These are phyloP conservation scores for Straminergon stramineum DNA, from an alignment of 225 moss, liverwort and hornwort species.

Conservation along the genomic window DNA sequence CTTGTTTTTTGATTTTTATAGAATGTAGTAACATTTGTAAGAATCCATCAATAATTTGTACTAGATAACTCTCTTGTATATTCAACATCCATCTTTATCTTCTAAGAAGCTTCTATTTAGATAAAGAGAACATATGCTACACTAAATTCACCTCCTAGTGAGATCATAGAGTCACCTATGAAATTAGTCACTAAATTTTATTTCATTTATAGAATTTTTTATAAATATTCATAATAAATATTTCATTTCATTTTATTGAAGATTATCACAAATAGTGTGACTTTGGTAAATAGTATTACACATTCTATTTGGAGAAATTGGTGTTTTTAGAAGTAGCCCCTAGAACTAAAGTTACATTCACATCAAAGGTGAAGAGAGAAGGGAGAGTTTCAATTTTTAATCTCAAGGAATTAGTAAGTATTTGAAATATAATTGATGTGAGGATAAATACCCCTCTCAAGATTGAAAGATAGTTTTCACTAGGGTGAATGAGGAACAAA, in stretches of 20 bases:
- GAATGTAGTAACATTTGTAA: neutral
- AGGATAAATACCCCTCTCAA: neutral
- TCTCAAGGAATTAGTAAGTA: no score
- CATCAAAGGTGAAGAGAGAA: neutral
- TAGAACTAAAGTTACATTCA: neutral
- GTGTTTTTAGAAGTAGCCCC: rapidly evolving
- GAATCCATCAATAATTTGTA: neutral
- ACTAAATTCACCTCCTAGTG: neutral
- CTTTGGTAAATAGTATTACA: neutral
- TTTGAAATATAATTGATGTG: neutral
- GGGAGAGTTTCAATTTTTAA: neutral
- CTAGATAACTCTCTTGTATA: neutral
- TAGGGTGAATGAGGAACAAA: neutral
- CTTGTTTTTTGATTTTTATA: no score
- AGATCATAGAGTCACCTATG: no score
- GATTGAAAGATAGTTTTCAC: neutral
- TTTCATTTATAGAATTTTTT: neutral
- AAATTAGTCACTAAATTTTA: neutral
- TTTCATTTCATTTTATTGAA: neutral
- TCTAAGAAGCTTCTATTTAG: neutral
- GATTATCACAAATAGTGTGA: neutral
- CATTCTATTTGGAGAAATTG: neutral
- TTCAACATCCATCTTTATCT: neutral
- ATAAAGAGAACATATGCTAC: rapidly evolving
- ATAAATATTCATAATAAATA: neutral